Conservation (phyloP, 2,329 filamentous ascomycete genomes). For the Sporothrix pallida region DNA sequence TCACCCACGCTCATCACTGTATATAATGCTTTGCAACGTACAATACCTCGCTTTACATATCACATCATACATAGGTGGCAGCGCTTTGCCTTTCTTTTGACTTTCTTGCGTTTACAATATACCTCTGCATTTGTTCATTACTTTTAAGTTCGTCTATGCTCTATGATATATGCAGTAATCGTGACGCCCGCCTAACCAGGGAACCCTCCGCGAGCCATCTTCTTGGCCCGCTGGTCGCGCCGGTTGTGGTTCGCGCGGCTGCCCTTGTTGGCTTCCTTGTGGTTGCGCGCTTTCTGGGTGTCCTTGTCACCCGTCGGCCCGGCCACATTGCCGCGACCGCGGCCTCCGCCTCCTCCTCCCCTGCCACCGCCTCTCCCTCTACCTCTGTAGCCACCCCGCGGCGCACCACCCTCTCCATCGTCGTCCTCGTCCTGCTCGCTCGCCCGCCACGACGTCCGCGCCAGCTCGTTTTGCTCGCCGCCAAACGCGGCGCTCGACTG, state of each 20-base stretch:
- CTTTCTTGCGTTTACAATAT: slow-evolving; percentile 1
- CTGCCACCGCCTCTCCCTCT: no score
- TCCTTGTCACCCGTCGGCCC: slow-evolving; percentile 70
- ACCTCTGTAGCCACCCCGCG: slow-evolving; percentile 34
- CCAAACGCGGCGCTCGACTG: slow-evolving; percentile 68
- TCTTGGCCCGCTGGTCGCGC: slow-evolving; percentile 70
- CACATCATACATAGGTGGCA: background rate
- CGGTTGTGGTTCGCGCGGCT: slow-evolving; percentile 87
- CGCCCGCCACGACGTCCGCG: slow-evolving; percentile 68
- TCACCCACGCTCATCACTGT: background rate
- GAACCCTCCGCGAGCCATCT: slow-evolving; percentile 65
- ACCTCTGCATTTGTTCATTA: slow-evolving; percentile 5
- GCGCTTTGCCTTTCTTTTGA: background rate
- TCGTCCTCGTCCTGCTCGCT: slow-evolving; percentile 60
- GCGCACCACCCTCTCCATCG: slow-evolving; percentile 46
- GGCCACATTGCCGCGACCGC: slow-evolving; percentile 63
- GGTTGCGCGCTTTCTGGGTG: slow-evolving; percentile 72
- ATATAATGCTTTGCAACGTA: slow-evolving; percentile 1
- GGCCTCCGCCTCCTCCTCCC: slow-evolving; percentile 55
- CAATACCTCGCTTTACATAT: background rate
- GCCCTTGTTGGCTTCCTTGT: slow-evolving; percentile 82
- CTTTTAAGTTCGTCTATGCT: background rate
- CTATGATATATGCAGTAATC: background rate
- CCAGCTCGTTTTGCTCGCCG: slow-evolving; percentile 69
- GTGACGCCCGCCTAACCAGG: slow-evolving; percentile 2